Percentiles rank a stretch among this genome's conserved stretches.
Conservation (phyloP, 2,329 filamentous ascomycete genomes). For the Aureobasidium subglaciale region DNA sequence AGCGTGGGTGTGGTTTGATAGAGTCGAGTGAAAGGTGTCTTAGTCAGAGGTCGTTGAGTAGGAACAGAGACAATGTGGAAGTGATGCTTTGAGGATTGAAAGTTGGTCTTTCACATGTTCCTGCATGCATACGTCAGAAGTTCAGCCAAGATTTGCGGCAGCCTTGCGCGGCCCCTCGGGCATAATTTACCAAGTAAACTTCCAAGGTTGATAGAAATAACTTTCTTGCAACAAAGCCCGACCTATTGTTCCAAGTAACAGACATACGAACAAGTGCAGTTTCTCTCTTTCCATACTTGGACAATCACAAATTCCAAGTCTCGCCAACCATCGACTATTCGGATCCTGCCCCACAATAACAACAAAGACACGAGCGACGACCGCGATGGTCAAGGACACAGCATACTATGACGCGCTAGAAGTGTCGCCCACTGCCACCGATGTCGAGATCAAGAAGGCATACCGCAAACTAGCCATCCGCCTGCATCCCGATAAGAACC, state of each 20-base stretch:
- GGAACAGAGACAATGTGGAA: no score
- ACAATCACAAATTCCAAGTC: not conserved
- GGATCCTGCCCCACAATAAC: not conserved
- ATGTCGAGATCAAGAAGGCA: slow-evolving; percentile 94
- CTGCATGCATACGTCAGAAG: not conserved
- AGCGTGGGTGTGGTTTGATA: slow-evolving; percentile 16
- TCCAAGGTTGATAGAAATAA: not conserved
- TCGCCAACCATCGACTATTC: not conserved
- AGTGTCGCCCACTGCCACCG: slow-evolving; percentile 75
- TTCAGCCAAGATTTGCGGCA: not conserved
- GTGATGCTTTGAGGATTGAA: no score
- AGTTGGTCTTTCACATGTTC: slow-evolving; percentile 6
- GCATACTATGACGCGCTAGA: slow-evolving; percentile 82
- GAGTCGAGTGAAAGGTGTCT: not conserved
- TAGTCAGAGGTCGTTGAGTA: not conserved
- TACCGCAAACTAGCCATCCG: slow-evolving; percentile 81
- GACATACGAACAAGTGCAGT: no score
- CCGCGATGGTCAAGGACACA: slow-evolving; percentile 50
- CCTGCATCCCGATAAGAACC: slow-evolving; percentile 97
- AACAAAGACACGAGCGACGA: not conserved
- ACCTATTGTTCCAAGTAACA: slow-evolving; percentile 1
- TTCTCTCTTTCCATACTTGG: not conserved
- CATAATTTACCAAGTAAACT: not conserved
- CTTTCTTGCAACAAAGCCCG: not conserved
- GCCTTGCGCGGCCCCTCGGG: not conserved